Evolutionary conservation across 2,329 filamentous ascomycete species (phyloP).

Genomic region (Ceratocystis harringtonii): DNA sequence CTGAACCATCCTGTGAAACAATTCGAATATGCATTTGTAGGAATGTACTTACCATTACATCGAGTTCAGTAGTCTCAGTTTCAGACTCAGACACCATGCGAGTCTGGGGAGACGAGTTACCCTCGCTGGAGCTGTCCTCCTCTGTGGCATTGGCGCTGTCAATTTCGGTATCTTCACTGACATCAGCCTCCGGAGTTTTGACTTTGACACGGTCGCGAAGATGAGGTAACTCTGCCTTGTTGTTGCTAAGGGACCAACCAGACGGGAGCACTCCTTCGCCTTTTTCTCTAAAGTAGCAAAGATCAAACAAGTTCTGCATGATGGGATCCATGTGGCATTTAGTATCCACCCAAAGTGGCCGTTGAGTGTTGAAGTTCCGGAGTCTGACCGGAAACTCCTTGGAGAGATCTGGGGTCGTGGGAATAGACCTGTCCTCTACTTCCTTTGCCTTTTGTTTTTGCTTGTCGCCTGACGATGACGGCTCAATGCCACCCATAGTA

Average conservation of each 20-base stretch:
- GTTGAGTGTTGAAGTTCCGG: conserved; percentile 34
- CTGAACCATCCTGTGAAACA: neutral
- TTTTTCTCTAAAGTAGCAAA: conserved; percentile 47
- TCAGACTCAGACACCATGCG: conserved; percentile 47
- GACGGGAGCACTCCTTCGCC: conserved; percentile 42
- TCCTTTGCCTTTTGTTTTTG: conserved; percentile 23
- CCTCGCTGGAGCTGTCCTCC: conserved; percentile 40
- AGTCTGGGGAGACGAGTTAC: conserved; percentile 29
- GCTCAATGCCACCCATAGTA: conserved; percentile 45
- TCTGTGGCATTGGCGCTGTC: conserved; percentile 29
- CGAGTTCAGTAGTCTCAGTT: conserved; percentile 29
- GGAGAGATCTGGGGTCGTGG: neutral
- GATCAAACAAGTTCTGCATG: conserved; percentile 59
- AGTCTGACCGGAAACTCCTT: conserved; percentile 23
- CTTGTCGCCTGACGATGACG: conserved; percentile 29
- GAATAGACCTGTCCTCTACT: conserved; percentile 4
- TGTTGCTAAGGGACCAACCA: conserved; percentile 47
- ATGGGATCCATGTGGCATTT: conserved; percentile 43
- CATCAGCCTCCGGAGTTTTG: conserved; percentile 31
- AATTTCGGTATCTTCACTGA: conserved; percentile 26
- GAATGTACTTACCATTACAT: conserved; percentile 7
- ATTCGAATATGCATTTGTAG: neutral
- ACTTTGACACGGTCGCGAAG: conserved; percentile 32
- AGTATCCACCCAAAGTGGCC: conserved; percentile 39
- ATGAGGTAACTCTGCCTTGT: conserved; percentile 42